Conservation (phyloP, 306 rosid species). For the Pterocarpus santalinus region DNA sequence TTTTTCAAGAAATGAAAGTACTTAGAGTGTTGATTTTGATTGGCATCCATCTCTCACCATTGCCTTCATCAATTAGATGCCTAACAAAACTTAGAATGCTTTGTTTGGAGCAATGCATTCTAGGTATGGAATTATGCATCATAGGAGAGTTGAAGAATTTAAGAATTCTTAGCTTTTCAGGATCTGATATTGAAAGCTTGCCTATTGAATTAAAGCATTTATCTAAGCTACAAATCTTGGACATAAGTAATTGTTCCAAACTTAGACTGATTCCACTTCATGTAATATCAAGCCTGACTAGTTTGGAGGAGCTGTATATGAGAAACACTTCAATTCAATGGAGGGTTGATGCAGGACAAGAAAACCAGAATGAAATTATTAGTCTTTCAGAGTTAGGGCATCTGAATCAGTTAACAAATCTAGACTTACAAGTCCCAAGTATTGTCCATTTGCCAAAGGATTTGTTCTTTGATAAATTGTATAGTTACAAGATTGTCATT, state of each 20-base stretch:
- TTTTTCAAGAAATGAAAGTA: slow-evolving; percentile 39
- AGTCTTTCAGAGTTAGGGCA: slow-evolving; percentile 46
- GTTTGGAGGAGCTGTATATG: slow-evolving; percentile 56
- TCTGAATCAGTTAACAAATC: slow-evolving; percentile 34
- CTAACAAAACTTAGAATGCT: slow-evolving; percentile 39
- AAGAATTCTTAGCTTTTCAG: slow-evolving; percentile 53
- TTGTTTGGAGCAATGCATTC: slow-evolving; percentile 39
- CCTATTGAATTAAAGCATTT: slow-evolving; percentile 50
- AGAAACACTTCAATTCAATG: slow-evolving; percentile 47
- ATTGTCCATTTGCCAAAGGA: slow-evolving; percentile 18
- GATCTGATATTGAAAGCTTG: slow-evolving; percentile 44
- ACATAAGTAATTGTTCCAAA: slow-evolving; percentile 48
- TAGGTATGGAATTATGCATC: slow-evolving; percentile 39
- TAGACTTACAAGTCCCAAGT: slow-evolving; percentile 46
- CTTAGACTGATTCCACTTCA: slow-evolving; percentile 49
- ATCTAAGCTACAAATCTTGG: slow-evolving; percentile 47
- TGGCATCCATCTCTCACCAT: slow-evolving; percentile 1
- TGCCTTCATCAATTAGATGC: slow-evolving; percentile 1
- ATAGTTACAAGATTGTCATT: slow-evolving; percentile 47
- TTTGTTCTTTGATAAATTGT: slow-evolving; percentile 38
- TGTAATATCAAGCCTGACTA: slow-evolving; percentile 47
- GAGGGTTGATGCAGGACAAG: slow-evolving; percentile 3
- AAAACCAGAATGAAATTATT: slow-evolving; percentile 18
- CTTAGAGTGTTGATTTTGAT: slow-evolving; percentile 37
- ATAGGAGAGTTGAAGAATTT: slow-evolving; percentile 52